A percentile compares a stretch with the other conserved stretches of the same genome.
Conservation (phyloP, 257 asterid genomes). For the Solanum pimpinellifolium region DNA sequence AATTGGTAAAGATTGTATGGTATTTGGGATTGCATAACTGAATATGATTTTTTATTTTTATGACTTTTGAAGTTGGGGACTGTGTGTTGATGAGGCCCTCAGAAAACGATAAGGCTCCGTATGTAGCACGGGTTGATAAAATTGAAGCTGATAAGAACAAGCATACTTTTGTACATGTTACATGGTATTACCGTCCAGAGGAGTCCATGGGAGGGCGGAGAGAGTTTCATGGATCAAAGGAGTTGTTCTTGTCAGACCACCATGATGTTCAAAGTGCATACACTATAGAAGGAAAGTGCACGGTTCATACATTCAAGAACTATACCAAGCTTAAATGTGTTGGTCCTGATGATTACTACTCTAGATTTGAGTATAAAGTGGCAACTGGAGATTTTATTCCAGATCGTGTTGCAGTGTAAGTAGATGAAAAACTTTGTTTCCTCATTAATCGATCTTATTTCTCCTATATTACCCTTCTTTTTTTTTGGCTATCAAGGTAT, state of each 20-base stretch:
- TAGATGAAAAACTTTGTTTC: background rate
- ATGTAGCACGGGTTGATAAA: slow-evolving; percentile 53
- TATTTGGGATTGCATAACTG: background rate
- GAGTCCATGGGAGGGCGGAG: slow-evolving; percentile 58
- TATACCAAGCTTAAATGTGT: slow-evolving; percentile 45
- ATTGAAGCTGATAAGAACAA: slow-evolving; percentile 38
- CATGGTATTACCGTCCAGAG: slow-evolving; percentile 75
- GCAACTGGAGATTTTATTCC: slow-evolving; percentile 46
- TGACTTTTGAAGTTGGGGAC: slow-evolving; percentile 36
- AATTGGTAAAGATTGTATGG: background rate
- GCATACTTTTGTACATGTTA: slow-evolving; percentile 28
- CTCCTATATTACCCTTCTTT: background rate
- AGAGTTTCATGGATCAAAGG: slow-evolving; percentile 56
- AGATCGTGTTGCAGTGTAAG: slow-evolving; percentile 63
- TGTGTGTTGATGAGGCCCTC: slow-evolving; percentile 49
- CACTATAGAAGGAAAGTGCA: slow-evolving; percentile 57
- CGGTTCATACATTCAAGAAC: slow-evolving; percentile 43
- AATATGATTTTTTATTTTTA: background rate
- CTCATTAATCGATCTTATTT: background rate
- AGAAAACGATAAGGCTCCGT: slow-evolving; percentile 29
- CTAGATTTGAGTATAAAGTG: slow-evolving; percentile 46
- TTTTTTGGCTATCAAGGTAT: slow-evolving; percentile 27
- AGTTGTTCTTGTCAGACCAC: slow-evolving; percentile 54
- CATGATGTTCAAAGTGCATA: slow-evolving; percentile 46
- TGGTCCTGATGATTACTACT: slow-evolving; percentile 42